Evolutionary conservation across 2,329 filamentous ascomycete genomes (phyloP), one percentile per base, ranked within the genome.

Genomic region (Pseudogymnoascus sp.): DNA sequence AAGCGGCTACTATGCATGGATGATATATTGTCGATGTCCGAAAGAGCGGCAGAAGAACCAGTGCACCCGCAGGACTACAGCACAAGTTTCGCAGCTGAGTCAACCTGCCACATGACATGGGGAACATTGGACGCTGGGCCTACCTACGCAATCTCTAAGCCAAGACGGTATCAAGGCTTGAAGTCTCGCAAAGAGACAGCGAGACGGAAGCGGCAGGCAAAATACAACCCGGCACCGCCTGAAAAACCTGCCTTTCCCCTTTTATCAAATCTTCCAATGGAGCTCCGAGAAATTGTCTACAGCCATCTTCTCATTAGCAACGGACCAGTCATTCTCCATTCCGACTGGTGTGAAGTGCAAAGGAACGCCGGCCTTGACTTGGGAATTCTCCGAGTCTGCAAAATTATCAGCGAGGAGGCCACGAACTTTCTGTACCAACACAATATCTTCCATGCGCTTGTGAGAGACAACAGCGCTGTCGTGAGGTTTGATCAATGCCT

Each of bases 281-380:
- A 70, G 47, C 28, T 68, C 14, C 63, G 69, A 47, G 68, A 70
- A 39, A 60, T 47, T 12, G 65, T 71, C 16, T 71, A 70, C 41
- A 25, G 25, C 1, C 64, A 65, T 25, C 57, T 69, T 5, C 62
- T 70, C 16, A 47, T 64, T 8, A 62, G 65, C 30, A 22, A 30
- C 1, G 62, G 57, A 11, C 62, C 67, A 2, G 68, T 71, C n/a
- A 60, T 67, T n/a, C 28, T 70, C 2, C 62, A 68, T 12, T 28
- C 61, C 11, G 63, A 68, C 50, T 70, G 66, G 67, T 38, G 47
- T 7, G 61, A 59, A 7, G 61, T 67, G 2, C 65, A 70, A 58
- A 59, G 57, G 14, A 65, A 63, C 6, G 25, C 58, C 1, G 43
- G 37, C 12, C 43, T 63, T 3, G 38, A 58, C 12, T 63, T 65